These are phyloP conservation scores for Daedalea quercina DNA, from an alignment of 768 basidiomycete genomes.

Conservation along the genomic window DNA sequence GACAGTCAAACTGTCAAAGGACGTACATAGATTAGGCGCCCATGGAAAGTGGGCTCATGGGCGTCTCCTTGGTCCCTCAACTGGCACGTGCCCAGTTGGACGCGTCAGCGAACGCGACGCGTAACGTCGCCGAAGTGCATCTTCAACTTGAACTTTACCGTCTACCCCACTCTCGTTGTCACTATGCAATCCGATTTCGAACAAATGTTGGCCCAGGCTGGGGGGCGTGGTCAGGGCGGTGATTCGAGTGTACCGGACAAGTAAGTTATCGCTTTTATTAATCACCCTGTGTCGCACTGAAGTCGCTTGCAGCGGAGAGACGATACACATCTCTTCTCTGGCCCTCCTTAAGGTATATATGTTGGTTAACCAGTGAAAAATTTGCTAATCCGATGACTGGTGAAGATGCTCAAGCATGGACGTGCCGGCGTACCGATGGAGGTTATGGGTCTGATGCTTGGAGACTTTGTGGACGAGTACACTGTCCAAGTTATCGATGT, in stretches of 20 bases:
- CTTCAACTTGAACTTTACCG: conserved; percentile 2
- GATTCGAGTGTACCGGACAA: conserved; percentile 69
- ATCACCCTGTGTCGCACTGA: conserved; percentile 6
- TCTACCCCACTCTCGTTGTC: not conserved
- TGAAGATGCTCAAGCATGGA: conserved; percentile 97
- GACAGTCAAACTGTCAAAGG: not conserved
- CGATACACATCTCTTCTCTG: conserved; percentile 94
- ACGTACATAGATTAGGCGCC: not conserved
- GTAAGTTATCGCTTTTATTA: conserved; percentile 31
- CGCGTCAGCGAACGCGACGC: conserved; percentile 34
- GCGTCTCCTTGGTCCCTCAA: not conserved
- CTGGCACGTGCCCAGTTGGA: conserved; percentile 22
- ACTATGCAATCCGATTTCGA: conserved; percentile 26
- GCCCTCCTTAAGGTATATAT: conserved; percentile 97
- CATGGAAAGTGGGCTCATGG: not conserved
- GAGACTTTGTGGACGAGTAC: conserved; percentile 98
- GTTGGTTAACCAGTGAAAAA: no score
- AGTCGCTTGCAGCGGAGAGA: conserved; percentile 62
- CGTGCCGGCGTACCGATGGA: conserved; percentile 99
- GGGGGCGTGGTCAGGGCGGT: conserved; percentile 12
- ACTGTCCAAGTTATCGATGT: conserved; percentile 93
- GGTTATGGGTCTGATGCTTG: conserved; percentile 97
- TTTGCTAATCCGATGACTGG: no score
- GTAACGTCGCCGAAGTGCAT: conserved; percentile 9
- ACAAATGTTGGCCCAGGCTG: conserved; percentile 28